Conservation (phyloP, 768 basidiomycete genomes). For the Termitomyces sp. region DNA sequence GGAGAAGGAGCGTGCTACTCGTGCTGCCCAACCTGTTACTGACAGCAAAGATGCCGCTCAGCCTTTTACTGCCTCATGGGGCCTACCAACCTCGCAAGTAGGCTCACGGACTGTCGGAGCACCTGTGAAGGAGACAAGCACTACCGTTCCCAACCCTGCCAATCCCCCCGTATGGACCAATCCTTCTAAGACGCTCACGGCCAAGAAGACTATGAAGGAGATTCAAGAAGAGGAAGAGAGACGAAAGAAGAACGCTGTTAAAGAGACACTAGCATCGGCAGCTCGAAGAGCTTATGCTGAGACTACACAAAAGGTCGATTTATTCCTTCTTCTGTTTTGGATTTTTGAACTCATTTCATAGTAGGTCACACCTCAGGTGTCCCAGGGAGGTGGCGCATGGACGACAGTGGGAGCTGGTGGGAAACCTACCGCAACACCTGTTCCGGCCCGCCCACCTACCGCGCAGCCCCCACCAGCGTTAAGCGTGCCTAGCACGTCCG, state of each 20-base stretch:
- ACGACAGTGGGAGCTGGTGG: constrained; percentile 82
- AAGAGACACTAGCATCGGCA: constrained; percentile 55
- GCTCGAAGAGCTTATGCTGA: constrained; percentile 78
- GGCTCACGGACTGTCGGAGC: constrained; percentile 41
- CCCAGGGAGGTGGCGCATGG: constrained; percentile 58
- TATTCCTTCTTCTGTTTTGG: not conserved
- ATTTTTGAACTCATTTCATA: constrained; percentile 4
- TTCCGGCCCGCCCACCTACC: constrained; percentile 27
- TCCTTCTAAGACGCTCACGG: constrained; percentile 43
- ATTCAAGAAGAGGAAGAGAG: constrained; percentile 97
- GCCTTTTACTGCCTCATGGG: constrained; percentile 75
- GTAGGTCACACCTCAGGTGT: constrained; percentile 23
- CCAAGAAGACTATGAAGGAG: constrained; percentile 96
- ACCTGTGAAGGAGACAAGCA: constrained; percentile 38
- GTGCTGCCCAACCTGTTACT: constrained; percentile 34
- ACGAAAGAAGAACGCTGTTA: constrained; percentile 63
- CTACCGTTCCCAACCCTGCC: constrained; percentile 24
- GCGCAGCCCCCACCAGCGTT: constrained; percentile 27
- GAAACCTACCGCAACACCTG: constrained; percentile 40
- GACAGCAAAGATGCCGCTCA: constrained; percentile 53
- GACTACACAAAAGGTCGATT: constrained; percentile 64
- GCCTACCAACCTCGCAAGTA: constrained; percentile 79
- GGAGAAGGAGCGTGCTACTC: constrained; percentile 61
- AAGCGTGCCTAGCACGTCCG: constrained; percentile 22
- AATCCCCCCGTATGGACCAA: constrained; percentile 73